Percentiles rank a stretch among this genome's conserved stretches.
phyloP scores from a whole-genome alignment of 257 asterid species.

The Catharanthus roseus region DNA sequence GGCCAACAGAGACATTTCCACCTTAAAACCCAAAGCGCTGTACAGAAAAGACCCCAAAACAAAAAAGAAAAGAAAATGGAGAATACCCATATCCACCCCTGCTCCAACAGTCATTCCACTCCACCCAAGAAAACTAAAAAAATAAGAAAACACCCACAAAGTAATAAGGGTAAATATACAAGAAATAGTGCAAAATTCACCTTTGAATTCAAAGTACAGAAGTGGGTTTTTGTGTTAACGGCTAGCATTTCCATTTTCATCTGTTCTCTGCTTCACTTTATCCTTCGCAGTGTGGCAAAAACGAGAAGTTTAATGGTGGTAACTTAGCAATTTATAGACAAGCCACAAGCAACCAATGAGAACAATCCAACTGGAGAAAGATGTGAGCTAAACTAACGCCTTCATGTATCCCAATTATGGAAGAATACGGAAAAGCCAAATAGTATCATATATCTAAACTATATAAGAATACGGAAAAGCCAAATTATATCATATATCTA shows the following conservation, averaged over 20 bases:
- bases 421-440: no score
- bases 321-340: no score
- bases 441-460: no score
- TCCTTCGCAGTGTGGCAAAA: background rate
- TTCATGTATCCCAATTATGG: no score
- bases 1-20: background rate
- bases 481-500: no score
- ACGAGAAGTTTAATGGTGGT: no score
- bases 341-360: no score
- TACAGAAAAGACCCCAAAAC: background rate
- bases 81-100: background rate
- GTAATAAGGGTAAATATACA: background rate
- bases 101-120: no score
- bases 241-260: slow-evolving; percentile 6
- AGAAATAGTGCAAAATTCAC: background rate
- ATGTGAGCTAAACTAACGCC: no score
- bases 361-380: no score
- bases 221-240: background rate
- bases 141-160: background rate
- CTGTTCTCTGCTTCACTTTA: background rate
- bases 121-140: background rate
- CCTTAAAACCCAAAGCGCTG: background rate
- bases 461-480: no score
- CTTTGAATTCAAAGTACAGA: slow-evolving; percentile 9
- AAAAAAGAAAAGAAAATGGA: no score